Evolutionary conservation across 148 eudicot genomes (phyloP).

Genomic region (Gaultheria prostrata): DNA sequence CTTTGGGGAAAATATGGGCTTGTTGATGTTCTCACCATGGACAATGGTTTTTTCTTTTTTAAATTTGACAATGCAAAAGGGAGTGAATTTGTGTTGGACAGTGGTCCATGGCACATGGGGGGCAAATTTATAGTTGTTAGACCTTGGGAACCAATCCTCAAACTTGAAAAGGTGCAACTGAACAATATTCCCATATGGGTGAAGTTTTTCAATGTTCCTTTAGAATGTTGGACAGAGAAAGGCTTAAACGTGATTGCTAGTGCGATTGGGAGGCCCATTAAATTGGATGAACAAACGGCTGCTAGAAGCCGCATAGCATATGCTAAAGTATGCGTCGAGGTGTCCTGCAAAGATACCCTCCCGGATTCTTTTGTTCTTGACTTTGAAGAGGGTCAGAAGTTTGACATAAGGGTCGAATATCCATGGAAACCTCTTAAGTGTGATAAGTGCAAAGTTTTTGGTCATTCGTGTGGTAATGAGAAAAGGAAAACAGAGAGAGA

Average conservation of each 20-base stretch:
- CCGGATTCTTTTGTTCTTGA: background rate
- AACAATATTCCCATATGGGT: conserved; percentile 4
- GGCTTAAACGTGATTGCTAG: conserved; percentile 10
- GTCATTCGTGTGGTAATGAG: conserved; percentile 7
- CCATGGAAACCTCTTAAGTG: conserved; percentile 9
- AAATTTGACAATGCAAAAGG: background rate
- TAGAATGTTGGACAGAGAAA: conserved; percentile 1
- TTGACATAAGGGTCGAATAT: conserved; percentile 5
- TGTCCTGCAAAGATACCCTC: background rate
- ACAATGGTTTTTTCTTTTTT: conserved; percentile 13
- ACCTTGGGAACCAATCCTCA: conserved; percentile 13
- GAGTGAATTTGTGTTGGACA: background rate
- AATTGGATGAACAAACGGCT: conserved; percentile 5
- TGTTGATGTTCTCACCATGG: conserved; percentile 4
- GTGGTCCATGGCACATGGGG: conserved; percentile 1
- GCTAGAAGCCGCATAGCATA: conserved; percentile 10
- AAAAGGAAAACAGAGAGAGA: background rate
- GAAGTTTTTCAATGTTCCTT: conserved; percentile 3
- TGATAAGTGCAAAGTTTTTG: background rate
- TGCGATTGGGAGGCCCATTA: background rate
- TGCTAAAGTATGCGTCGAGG: background rate
- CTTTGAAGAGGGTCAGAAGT: conserved; percentile 13
- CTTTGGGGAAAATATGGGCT: conserved; percentile 9
- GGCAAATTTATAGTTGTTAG: background rate
- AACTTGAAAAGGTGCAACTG: conserved; percentile 11